Evolutionary conservation across 345 rosid species (phyloP).

Genomic region (Eucalyptus virginea): DNA sequence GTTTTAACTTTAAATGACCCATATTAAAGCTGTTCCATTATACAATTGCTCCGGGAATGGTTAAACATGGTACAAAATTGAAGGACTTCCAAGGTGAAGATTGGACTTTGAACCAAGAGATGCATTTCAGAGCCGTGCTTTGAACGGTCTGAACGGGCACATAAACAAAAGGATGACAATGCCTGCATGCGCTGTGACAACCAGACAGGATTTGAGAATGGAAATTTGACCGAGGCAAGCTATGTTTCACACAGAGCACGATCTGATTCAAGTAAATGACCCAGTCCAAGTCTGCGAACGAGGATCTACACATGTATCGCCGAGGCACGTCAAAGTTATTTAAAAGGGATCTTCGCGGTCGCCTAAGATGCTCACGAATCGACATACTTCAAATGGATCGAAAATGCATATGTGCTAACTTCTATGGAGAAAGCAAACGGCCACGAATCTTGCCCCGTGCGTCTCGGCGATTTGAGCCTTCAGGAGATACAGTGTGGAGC

Average conservation of each 20-base stretch:
- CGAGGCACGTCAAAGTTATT: not conserved
- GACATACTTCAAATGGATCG: too few relatives aligned
- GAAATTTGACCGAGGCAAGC: not conserved
- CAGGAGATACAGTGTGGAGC: not conserved
- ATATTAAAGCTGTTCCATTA: not conserved
- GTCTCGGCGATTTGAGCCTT: not conserved
- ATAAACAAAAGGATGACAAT: not conserved
- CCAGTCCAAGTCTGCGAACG: not conserved
- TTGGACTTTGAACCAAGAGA: not conserved
- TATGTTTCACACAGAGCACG: not conserved
- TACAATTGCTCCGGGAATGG: not conserved
- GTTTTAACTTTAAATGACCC: not conserved
- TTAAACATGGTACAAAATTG: not conserved
- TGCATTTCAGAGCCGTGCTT: not conserved
- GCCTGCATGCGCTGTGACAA: not conserved
- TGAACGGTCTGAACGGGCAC: not conserved
- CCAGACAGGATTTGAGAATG: not conserved
- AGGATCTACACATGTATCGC: not conserved
- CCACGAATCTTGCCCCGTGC: not conserved
- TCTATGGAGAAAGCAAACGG: not conserved
- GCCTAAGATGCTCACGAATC: not conserved
- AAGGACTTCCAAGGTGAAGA: not conserved
- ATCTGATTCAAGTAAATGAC: not conserved
- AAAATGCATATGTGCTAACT: not conserved
- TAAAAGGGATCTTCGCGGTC: not conserved